Evolutionary conservation across 2,329 filamentous ascomycete species (phyloP).

Genomic region (Cladosporium sp.): DNA sequence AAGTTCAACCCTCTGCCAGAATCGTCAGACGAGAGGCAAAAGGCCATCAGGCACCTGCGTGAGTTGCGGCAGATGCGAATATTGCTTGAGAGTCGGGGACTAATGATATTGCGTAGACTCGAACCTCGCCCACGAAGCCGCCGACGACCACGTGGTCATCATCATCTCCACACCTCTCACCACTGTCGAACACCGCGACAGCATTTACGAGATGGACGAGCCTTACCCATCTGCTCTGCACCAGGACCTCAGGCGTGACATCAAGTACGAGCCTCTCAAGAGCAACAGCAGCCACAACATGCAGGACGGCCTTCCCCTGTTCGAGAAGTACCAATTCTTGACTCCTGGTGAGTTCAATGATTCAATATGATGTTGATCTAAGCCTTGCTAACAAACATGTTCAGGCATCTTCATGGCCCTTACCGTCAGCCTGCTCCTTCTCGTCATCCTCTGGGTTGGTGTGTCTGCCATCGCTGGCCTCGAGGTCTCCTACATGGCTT

Average conservation of each 20-base stretch:
- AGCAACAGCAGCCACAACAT: slow-evolving; percentile 22
- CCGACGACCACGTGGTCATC: slow-evolving; percentile 19
- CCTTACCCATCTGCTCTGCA: slow-evolving; percentile 64
- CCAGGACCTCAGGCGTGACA: slow-evolving; percentile 72
- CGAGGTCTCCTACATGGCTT: slow-evolving; percentile 88
- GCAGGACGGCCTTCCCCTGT: slow-evolving; percentile 58
- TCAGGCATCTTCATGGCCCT: slow-evolving; percentile 83
- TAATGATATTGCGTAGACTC: slow-evolving; percentile 1
- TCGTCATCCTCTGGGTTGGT: slow-evolving; percentile 77
- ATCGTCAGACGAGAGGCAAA: neutral
- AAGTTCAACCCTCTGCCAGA: neutral
- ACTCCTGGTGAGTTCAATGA: slow-evolving; percentile 69
- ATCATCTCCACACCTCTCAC: slow-evolving; percentile 12
- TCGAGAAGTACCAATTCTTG: slow-evolving; percentile 94
- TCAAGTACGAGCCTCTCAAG: slow-evolving; percentile 36
- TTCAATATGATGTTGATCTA: neutral
- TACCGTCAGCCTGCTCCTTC: slow-evolving; percentile 66
- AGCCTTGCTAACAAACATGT: neutral
- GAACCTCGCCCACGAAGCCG: neutral
- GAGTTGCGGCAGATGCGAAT: neutral
- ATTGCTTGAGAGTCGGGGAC: neutral
- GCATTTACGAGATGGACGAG: slow-evolving; percentile 64
- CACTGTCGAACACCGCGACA: slow-evolving; percentile 7
- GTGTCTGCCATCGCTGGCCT: slow-evolving; percentile 75
- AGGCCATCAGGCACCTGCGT: neutral